Evolutionary conservation across 2,329 filamentous ascomycete genomes (phyloP), one percentile per base, ranked within the genome.

Genomic region (Colletotrichum acutatum): DNA sequence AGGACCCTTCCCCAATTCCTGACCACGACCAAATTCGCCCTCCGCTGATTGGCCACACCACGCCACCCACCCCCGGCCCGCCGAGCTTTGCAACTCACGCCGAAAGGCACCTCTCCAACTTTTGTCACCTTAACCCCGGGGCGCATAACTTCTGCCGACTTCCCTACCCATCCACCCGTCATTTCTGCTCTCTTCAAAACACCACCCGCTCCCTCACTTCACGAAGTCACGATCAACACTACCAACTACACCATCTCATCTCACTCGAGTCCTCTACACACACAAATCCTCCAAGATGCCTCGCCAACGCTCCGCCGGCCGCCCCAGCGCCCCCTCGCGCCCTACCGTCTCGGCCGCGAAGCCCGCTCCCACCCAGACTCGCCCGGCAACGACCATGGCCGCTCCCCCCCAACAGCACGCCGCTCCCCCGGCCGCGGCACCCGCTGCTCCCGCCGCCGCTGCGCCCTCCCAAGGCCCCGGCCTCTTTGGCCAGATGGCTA

Each of bases 401-500:
- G 84, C 87, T 67, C 80, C 84, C 74, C 79, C 82, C 59, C 82
- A 86, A 69, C 86, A 88, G 76, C 79, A 83, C 74, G 74, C 80
- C 46, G 71, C 69, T 58, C 68, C 70, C 37, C 79, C 80, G 70
- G 80, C 78, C 74, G 81, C 78, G 74, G 80, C 86, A 66, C 84
- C 42, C 42, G 42, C 90, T 68, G 88, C 90, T 63, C 87, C 87
- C 72, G 82, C 84, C 66, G 84, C 84, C 61, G 83, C 85, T 30
- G 82, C 87, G 59, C 83, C 84, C 66, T 89, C 90, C 66, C 88
- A 92, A 76, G 94, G 95, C 32, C 92, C 95, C 5, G 96, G 97
- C 76, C 89, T 99, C 12, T 95, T 99, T 78, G 96, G 95, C 72
- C 95, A 98, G 89, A 98, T 99, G 94, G 97, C 97, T 77, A 95